Base-by-base conservation (phyloP, 2,329 filamentous ascomycete genomes). In the Apiospora rasikravindrae region DNA sequence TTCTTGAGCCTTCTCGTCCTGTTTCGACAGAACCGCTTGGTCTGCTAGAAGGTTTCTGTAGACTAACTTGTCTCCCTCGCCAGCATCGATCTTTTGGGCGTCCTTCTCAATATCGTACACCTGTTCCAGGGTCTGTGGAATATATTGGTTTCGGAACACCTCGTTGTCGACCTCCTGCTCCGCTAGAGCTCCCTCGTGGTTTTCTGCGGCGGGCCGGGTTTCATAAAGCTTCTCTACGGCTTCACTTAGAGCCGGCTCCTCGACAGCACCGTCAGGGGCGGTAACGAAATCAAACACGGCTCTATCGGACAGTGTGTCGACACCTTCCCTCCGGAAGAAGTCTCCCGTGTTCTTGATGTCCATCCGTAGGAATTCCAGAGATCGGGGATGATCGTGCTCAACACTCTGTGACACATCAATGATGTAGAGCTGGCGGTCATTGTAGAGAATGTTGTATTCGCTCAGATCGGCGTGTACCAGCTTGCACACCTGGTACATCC, bases 361-460 rank as follows among this genome's bases (percentile, higher is more conserved):
- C 95, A 98, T 98, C 45, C 96, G 92, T 77, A 99, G 83, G 80
- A 99, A 99, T 81, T 98, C 96, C 42, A 97, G 87, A 2, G 94
- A 96, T 72, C 94, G 90, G 0, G 96, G 96, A 82, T 99, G 96
- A 77, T 98, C 96, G 77, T 97, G 95, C 85, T 98, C 97, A 26
- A 99, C 96, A 79, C 93, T 96, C 84, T 99, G 96, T 71, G 94
- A 98, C 61, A 99, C 96, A 83, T 99, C 96, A 81, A 99, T 99
- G 78, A 99, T 93, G 86, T 94, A 98, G 0, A 98, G 89, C 77
- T 90, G 90, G 72, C 90, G 87, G 71, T 94, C 88, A 85, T 98
- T 89, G 85, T 97, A 99, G 26, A 99, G 88, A 70, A 98, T 90
- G 80, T 99, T 99, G 89, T 99, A 99, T 87, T 99, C 96, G 86